Evolutionary conservation across 108 stramenopile species (phyloP).

Genomic region (Aureococcus anophagefferens): DNA sequence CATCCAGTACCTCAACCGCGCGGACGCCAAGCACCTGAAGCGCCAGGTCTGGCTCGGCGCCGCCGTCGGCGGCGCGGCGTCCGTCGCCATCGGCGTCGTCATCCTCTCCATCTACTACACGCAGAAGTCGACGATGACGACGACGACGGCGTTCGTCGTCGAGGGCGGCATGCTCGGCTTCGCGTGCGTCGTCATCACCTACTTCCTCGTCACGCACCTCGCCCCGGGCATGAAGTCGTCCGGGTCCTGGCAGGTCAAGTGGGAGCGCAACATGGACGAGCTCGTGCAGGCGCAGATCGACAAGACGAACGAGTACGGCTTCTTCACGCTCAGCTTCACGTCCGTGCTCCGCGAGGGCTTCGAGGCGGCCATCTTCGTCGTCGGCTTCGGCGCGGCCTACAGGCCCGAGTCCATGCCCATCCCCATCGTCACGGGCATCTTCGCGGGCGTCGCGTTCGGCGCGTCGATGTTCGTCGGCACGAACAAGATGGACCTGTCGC

Average conservation of each 20-base stretch:
- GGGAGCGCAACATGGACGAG: constrained; percentile 2
- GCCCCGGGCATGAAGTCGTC: constrained; percentile 1
- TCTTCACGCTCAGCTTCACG: constrained; percentile 5
- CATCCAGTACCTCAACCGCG: background rate
- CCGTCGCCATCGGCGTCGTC: background rate
- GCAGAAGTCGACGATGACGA: background rate
- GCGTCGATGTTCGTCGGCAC: background rate
- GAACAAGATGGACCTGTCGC: too few relatives aligned
- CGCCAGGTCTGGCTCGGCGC: constrained; percentile 7
- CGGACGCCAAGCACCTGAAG: background rate
- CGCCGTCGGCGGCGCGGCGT: background rate
- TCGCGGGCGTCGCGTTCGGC: constrained; percentile 1
- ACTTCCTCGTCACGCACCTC: background rate
- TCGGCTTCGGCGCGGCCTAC: constrained; percentile 4
- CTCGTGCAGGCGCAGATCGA: background rate
- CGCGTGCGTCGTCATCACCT: constrained; percentile 2
- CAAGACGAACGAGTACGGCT: too few relatives aligned
- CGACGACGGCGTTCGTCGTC: background rate
- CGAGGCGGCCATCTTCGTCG: constrained; percentile 9
- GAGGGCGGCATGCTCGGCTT: constrained; percentile 7
- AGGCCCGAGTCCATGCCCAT: constrained; percentile 7
- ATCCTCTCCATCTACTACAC: background rate
- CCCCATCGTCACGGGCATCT: constrained; percentile 1
- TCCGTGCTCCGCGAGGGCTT: constrained; percentile 13
- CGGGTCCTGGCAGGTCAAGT: background rate